Base-by-base conservation (phyloP, 2,329 filamentous ascomycete species). In the Monilinia vaccinii-corymbosi region DNA sequence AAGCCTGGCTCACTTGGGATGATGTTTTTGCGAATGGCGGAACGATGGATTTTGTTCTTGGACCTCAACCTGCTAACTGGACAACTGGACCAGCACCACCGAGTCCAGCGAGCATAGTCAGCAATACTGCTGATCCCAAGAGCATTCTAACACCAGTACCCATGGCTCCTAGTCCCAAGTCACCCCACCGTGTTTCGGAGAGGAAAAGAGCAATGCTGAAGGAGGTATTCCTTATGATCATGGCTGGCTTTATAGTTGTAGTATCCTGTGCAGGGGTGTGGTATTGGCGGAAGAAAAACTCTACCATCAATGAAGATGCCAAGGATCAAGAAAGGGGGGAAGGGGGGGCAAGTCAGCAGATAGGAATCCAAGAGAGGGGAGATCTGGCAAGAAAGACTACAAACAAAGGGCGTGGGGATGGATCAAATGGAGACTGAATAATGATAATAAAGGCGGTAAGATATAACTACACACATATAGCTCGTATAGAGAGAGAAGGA, bases 1-100 rank as follows among this genome's bases (percentile, higher is more conserved):
- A 81, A 74, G 76, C 78, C 45, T 90, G 86, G 86, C 71, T 89
- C 14, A 77, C 76, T 23, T 89, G 83, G 82, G 73, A 81, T 18
- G 84, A 88, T 65, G 72, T 90, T 28, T 89, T 89, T 70, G 80
- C 78, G 2, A 69, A 80, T 4, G 85, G 84, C 10, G 86, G 84
- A 0, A 82, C 75, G 1, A 70, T 89, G 65, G 82, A 88, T 45
- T 87, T 87, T 68, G 78, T 82, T 21, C 74, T 89, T n/a, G 86
- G 85, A 0, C 51, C 69, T 1, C 71, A 76, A 40, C 76, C 79
- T 7, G 73, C 67, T 18, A 71, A 77, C 60, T 88, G 85, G 85
- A 78, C 79, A 5, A 82, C 78, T 1, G 84, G 83, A 0, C 74
- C 76, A n/a, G 64, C 77, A 56, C 85, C 84, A 14, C 85, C 85